Base-by-base conservation (phyloP, 2,329 filamentous ascomycete species). In the Tolypocladium amazonense region DNA sequence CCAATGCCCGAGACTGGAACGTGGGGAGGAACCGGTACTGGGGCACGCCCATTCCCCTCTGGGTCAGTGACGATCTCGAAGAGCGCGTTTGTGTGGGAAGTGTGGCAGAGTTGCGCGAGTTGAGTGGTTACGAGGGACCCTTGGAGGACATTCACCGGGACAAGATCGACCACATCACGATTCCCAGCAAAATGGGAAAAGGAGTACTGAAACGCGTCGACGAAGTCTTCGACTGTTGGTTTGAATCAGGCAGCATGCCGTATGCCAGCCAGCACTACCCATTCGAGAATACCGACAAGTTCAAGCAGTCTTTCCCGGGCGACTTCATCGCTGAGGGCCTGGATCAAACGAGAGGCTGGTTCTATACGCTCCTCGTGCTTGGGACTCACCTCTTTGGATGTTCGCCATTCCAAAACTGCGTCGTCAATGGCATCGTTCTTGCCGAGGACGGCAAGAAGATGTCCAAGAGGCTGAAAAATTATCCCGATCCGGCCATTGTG, bases 391-490 rank as follows among this genome's bases (percentile, higher is more conserved):
- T 97, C 4, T 96, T 94, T 67, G 89, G 89, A 52, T 83, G 85
- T 41, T 85, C 92, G 2, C 92, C 93, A 0, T 97, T 96, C 81
- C 87, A 94, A 76, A 97, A 96, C 72, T 95, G 91, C 68, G 90
- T 97, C n/a, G 92, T 96, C 63, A 97, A 96, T 70, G 92, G 92
- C 56, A 94, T 96, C 63, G 92, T 97, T 5, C 81, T 97, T 47
- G 92, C 92, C 0, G 92, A 96, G 71, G 91, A 96, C 69, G 93
- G 93, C 59, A 97, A 96, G 80, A 97, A 97, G 80, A 97, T 97
- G 93, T 96, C 92, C 8, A 97, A 97, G 76, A 86, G 93, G 58
- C 80, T 96, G 60, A 95, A 97, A 78, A 97, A 97, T 75, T 97
- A 96, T 73, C 93, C 93, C 0, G 92, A 96, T 68, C 93, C 93